Evolutionary conservation across 148 eudicot genomes (phyloP).

Genomic region (Polygonum maritimum): DNA sequence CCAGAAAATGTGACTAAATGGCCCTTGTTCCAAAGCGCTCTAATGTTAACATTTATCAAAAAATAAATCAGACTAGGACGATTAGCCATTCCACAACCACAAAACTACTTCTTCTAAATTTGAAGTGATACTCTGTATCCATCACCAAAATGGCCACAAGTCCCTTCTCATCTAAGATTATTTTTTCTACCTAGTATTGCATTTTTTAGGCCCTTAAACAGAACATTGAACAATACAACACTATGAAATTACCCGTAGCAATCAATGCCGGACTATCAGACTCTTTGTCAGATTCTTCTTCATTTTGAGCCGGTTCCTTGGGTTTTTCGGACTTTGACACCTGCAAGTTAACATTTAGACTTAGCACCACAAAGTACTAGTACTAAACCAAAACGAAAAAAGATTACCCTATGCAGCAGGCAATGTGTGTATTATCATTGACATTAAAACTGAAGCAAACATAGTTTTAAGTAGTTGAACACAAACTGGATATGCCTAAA

Average conservation of each 20-base stretch:
- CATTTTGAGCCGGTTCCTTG: constrained; percentile 18
- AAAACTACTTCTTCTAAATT: background rate
- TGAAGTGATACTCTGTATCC: background rate
- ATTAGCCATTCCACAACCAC: background rate
- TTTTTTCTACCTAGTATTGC: background rate
- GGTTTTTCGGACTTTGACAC: constrained; percentile 48
- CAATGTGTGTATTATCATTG: background rate
- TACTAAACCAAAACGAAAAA: background rate
- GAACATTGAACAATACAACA: background rate
- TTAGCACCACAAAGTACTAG: background rate
- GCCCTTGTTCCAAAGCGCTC: background rate
- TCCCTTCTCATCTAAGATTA: background rate
- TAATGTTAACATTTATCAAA: background rate
- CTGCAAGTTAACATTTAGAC: constrained; percentile 13
- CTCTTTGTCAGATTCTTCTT: constrained; percentile 26
- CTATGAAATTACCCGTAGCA: constrained; percentile 41
- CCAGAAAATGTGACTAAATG: background rate
- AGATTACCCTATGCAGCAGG: background rate
- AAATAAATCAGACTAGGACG: background rate
- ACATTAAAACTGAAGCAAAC: background rate
- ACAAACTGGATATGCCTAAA: background rate
- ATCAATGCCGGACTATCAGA: constrained; percentile 22
- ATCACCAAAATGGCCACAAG: background rate
- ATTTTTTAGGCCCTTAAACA: background rate
- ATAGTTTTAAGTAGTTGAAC: background rate